Base-by-base conservation (phyloP, 768 basidiomycete genomes). In the Xerocomellus intermedius region DNA sequence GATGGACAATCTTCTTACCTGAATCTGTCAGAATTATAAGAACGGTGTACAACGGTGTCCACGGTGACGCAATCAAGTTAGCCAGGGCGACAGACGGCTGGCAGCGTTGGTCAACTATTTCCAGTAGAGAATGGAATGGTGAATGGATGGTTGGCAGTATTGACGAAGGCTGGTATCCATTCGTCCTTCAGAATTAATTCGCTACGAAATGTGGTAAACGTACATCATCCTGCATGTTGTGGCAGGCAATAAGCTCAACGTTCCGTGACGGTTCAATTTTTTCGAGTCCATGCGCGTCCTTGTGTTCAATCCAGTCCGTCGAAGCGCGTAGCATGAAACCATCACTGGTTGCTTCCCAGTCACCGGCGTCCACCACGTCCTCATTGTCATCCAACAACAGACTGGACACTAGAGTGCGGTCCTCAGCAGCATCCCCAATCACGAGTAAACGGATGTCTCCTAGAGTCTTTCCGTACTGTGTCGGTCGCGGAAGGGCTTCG, bases 261-360 rank as follows among this genome's bases (percentile, higher is more conserved):
- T 89, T 89, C 58, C 79, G 74, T 13, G 79, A 75, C 8, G 86
- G 81, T 61, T 87, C 87, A 38, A 80, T 82, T 54, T 79, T 82
- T 65, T 89, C 86, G 4, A 85, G 73, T 2, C 85, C 86, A 60
- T 87, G 82, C 1, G 75, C 77, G 64, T 86, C 84, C 22, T 74
- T 75, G 61, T 84, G 83, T 62, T 87, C 86, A 16, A 84, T 68
- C 87, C 88, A 89, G 63, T 86, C 82, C 8, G 87, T 89, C 2
- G 86, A 87, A 7, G 85, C 85, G 17, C 71, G 76, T 21, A 84
- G 66, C 24, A 81, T 70, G 48, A 72, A 75, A 17, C 78, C 79
- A 33, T 75, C 63, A 14, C 69, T 69, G 19, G 71, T 70, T 21
- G 77, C 75, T 62, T 86, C 85, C 82, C 84, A 86, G 6, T 69